Evolutionary conservation across 495 filamentous ascomycete genomes (phyloP), one percentile per base, ranked within the genome.

Genomic region (Daldinia caldariorum): DNA sequence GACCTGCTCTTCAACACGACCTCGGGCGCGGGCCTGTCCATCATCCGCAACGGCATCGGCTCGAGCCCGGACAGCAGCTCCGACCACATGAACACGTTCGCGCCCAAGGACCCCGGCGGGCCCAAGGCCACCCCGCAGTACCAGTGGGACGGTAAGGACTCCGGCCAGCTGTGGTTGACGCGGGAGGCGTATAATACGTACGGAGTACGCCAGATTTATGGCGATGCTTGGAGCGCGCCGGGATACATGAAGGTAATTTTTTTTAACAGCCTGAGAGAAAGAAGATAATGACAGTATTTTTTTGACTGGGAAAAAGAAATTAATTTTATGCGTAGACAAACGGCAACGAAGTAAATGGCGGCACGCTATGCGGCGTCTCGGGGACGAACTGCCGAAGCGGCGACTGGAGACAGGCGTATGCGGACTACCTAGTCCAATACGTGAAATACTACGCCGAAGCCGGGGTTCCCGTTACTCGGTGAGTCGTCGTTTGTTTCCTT

Each of bases 11-110:
- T 87, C 77, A 83, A 80, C 74, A 77, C 77, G 16, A 80, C 79
- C 4, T 77, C 74, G 0, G 86, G 85, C 3, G 86, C 86, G 0
- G 86, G 85, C 3, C 77, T 89, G 57, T 79, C 81, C 22, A 87
- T 89, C 67, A 65, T 89, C 41, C 84, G 86, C 7, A 86, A 85
- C 64, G 83, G 86, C 20, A 85, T 89, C 71, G 85, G 85, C 8
- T 85, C 84, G 0, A 80, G 77, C 53, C 78, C 79, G 2, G 78
- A 81, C 72, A 78, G 74, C 50, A 72, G 72, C 47, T 76, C 71
- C 29, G 83, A 86, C 72, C 78, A 80, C 53, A 84, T 83, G 81
- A 81, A 84, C 69, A 79, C 80, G 0, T 82, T 85, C 22, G 79
- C 79, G 34, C 84, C 85, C 0, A 79, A 76, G 64, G 77, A 78